Evolutionary conservation across 192 early-diverging fungal species (phyloP).

Genomic region (Lunasporangiospora selenospora): DNA sequence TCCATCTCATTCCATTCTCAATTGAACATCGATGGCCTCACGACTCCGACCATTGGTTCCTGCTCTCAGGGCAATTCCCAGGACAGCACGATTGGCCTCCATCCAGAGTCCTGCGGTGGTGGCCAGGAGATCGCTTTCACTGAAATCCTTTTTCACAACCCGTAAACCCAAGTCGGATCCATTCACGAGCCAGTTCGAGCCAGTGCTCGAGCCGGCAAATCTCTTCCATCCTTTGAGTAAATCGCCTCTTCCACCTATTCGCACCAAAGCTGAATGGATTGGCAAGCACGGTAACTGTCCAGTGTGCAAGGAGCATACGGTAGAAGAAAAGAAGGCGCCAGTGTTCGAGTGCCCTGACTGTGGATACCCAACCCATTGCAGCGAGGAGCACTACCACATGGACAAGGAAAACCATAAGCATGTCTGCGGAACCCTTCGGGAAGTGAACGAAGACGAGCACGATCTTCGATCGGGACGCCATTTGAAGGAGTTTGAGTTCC

Average conservation of each 20-base stretch:
- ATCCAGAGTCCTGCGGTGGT: slow-evolving; percentile 2
- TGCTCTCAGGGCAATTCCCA: slow-evolving; percentile 30
- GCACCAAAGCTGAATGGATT: slow-evolving; percentile 67
- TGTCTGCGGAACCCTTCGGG: slow-evolving; percentile 65
- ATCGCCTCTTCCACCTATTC: slow-evolving; percentile 73
- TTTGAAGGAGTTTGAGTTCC: slow-evolving; percentile 83
- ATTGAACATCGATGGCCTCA: slow-evolving; percentile 46
- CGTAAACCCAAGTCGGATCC: slow-evolving; percentile 27
- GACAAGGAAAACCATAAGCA: slow-evolving; percentile 63
- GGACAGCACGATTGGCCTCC: slow-evolving; percentile 19
- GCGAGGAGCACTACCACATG: slow-evolving; percentile 68
- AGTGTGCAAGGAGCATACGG: slow-evolving; percentile 63
- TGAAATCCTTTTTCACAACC: slow-evolving; percentile 47
- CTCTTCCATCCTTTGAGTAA: slow-evolving; percentile 74
- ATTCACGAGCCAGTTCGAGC: slow-evolving; percentile 45
- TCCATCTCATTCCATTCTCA: too few relatives aligned
- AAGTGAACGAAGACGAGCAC: slow-evolving; percentile 81
- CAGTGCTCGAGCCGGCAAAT: slow-evolving; percentile 56
- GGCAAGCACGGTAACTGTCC: slow-evolving; percentile 70
- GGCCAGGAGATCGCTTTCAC: slow-evolving; percentile 36
- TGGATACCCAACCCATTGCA: slow-evolving; percentile 83
- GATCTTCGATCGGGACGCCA: slow-evolving; percentile 77
- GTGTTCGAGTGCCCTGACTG: slow-evolving; percentile 77
- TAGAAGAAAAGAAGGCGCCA: slow-evolving; percentile 45
- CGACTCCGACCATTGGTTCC: slow-evolving; percentile 41